Conservation (phyloP, 2,329 filamentous ascomycete species). For the Aspergillus pseudoterreus region DNA sequence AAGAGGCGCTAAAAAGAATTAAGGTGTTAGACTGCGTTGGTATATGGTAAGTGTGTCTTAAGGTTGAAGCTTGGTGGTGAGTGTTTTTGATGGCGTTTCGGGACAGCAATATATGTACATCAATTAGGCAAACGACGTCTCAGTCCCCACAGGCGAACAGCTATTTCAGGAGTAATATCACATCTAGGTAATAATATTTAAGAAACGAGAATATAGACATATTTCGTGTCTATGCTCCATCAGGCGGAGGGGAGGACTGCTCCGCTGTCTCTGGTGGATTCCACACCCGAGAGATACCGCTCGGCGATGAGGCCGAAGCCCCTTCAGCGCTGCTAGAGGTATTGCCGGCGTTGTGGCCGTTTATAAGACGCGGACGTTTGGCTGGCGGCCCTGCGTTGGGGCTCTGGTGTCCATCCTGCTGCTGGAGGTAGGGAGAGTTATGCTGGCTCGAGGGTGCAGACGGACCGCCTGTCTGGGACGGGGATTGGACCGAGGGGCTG, state of each 20-base stretch:
- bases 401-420: constrained; percentile 21
- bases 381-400: constrained; percentile 20
- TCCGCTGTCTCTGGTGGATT: constrained; percentile 17
- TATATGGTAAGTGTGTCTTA: too few species aligned
- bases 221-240: constrained; percentile 2
- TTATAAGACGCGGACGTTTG: constrained; percentile 37
- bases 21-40: too few species aligned
- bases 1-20: constrained; percentile 9
- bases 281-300: constrained; percentile 10
- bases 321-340: constrained; percentile 1
- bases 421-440: constrained; percentile 27
- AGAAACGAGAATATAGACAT: not conserved
- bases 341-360: constrained; percentile 16
- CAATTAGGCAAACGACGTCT: too few species aligned
- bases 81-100: too few species aligned
- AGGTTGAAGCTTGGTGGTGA: too few species aligned
- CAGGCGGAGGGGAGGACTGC: constrained; percentile 21
- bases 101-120: too few species aligned
- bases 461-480: constrained; percentile 13
- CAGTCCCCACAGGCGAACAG: too few species aligned
- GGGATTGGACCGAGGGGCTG: constrained; percentile 25
- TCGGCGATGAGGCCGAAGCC: constrained; percentile 1
- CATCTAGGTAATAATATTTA: not conserved
- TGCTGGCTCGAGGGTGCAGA: constrained; percentile 27
- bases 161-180: too few species aligned